A percentile compares a stretch with the other conserved stretches of the same genome.
phyloP scores from a whole-genome alignment of 1,284 basidiomycete species.

The Grifola frondosa region DNA sequence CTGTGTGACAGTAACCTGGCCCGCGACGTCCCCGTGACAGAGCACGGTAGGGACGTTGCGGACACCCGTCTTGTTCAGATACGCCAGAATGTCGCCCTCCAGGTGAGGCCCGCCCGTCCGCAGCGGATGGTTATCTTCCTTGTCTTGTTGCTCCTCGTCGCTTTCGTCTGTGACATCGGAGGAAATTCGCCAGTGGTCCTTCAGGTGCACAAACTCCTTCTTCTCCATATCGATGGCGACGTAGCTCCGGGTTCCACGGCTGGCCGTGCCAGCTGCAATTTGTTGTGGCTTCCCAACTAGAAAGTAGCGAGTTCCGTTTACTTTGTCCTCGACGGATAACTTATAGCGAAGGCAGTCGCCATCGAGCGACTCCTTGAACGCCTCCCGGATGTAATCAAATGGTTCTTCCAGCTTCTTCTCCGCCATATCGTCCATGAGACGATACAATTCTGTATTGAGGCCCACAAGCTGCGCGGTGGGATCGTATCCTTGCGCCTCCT shows the following conservation, averaged over 20 bases:
- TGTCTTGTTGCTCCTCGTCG: no score
- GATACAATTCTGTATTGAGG: neutral
- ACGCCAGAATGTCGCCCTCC: slow-evolving; percentile 4
- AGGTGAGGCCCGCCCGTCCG: slow-evolving; percentile 2
- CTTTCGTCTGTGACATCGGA: no score
- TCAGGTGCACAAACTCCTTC: slow-evolving; percentile 6
- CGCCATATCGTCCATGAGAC: slow-evolving; percentile 1
- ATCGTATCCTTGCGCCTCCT: slow-evolving; percentile 11
- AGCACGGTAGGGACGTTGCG: slow-evolving; percentile 1
- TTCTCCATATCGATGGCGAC: slow-evolving; percentile 6
- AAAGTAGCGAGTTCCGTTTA: slow-evolving; percentile 1
- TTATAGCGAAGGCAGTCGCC: neutral
- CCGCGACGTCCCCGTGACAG: slow-evolving; percentile 3
- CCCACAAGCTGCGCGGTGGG: slow-evolving; percentile 2
- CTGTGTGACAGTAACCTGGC: neutral
- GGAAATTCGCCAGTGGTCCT: slow-evolving; percentile 12
- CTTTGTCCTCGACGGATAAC: no score
- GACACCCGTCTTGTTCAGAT: neutral
- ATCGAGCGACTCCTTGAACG: slow-evolving; percentile 5
- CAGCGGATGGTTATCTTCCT: no score
- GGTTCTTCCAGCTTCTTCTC: neutral
- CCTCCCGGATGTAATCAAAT: slow-evolving; percentile 7
- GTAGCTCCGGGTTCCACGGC: slow-evolving; percentile 8
- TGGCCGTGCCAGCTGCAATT: neutral
- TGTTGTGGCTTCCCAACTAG: slow-evolving; percentile 7